Conservation (phyloP, 2,329 filamentous ascomycete genomes). For the Trichophyton equinum region DNA sequence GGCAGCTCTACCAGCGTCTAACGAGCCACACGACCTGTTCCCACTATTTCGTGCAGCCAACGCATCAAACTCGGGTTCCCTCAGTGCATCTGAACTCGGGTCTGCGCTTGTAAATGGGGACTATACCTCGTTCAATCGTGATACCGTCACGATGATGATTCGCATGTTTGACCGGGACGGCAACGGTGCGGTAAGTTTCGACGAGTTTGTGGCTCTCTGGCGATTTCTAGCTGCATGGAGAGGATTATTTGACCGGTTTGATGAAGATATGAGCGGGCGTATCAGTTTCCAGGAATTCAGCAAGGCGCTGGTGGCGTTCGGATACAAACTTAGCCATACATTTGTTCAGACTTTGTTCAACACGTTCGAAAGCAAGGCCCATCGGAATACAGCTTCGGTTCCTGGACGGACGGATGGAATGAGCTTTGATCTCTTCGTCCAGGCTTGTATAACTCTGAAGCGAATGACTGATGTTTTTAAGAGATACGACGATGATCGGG, state of each 20-base stretch:
- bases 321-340: slow-evolving; percentile 71
- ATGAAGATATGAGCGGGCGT: slow-evolving; percentile 71
- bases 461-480: slow-evolving; percentile 99
- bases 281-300: slow-evolving; percentile 80
- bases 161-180: slow-evolving; percentile 96
- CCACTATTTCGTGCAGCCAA: slow-evolving; percentile 86
- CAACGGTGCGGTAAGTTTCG: slow-evolving; percentile 78
- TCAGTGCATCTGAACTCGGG: slow-evolving; percentile 76
- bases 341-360: slow-evolving; percentile 79
- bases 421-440: slow-evolving; percentile 94
- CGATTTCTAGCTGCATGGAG: slow-evolving; percentile 91
- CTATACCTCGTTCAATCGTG: slow-evolving; percentile 82
- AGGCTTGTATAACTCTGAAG: slow-evolving; percentile 92
- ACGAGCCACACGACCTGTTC: slow-evolving; percentile 51
- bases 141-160: slow-evolving; percentile 98
- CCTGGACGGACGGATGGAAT: slow-evolving; percentile 47
- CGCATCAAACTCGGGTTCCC: slow-evolving; percentile 59
- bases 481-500: slow-evolving; percentile 92
- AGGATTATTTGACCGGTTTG: slow-evolving; percentile 87
- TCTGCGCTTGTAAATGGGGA: slow-evolving; percentile 92
- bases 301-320: slow-evolving; percentile 83
- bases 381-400: slow-evolving; percentile 29
- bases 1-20: slow-evolving; percentile 28
- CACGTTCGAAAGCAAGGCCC: slow-evolving; percentile 59
- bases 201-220: slow-evolving; percentile 95